Evolutionary conservation across 2,329 filamentous ascomycete genomes (phyloP).

Genomic region (Colletotrichum sojae): DNA sequence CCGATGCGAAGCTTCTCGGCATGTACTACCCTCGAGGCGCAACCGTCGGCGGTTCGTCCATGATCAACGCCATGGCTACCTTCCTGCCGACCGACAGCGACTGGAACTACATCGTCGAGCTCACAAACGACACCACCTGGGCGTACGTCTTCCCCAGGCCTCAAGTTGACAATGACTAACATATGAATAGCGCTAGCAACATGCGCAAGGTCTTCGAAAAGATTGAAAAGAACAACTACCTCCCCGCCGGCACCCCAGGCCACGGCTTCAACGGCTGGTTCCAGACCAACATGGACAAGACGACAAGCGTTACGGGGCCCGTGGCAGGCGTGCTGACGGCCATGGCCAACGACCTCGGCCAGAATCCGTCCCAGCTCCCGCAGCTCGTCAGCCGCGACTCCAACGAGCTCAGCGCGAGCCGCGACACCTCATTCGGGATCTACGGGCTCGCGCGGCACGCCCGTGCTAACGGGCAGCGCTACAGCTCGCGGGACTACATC

Average conservation of each 20-base stretch:
- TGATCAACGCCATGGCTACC: slow-evolving; percentile 32
- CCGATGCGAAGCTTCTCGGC: slow-evolving; percentile 13
- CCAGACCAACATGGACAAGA: slow-evolving; percentile 40
- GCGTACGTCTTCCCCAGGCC: neutral
- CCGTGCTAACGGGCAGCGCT: slow-evolving; percentile 47
- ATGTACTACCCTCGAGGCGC: slow-evolving; percentile 34
- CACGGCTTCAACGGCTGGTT: slow-evolving; percentile 61
- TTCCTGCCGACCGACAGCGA: slow-evolving; percentile 27
- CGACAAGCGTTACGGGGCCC: slow-evolving; percentile 11
- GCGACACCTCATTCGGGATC: slow-evolving; percentile 47
- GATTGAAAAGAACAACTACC: slow-evolving; percentile 60
- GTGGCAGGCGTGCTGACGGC: slow-evolving; percentile 12
- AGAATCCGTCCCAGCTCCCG: slow-evolving; percentile 4
- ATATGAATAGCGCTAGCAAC: slow-evolving; percentile 45
- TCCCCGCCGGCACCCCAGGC: slow-evolving; percentile 53
- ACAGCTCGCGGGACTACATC: slow-evolving; percentile 49
- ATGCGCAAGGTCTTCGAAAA: slow-evolving; percentile 54
- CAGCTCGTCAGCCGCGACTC: slow-evolving; percentile 34
- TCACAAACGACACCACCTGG: slow-evolving; percentile 12
- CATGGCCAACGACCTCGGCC: slow-evolving; percentile 19
- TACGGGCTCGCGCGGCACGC: slow-evolving; percentile 47
- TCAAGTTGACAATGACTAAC: neutral
- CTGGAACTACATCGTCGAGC: slow-evolving; percentile 20
- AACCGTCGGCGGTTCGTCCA: slow-evolving; percentile 32
- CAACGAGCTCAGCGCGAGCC: slow-evolving; percentile 41